Evolutionary conservation across 225 moss, liverwort and hornwort genomes (phyloP), one percentile per base, ranked within the genome.

Genomic region (Bryum argenteum): DNA sequence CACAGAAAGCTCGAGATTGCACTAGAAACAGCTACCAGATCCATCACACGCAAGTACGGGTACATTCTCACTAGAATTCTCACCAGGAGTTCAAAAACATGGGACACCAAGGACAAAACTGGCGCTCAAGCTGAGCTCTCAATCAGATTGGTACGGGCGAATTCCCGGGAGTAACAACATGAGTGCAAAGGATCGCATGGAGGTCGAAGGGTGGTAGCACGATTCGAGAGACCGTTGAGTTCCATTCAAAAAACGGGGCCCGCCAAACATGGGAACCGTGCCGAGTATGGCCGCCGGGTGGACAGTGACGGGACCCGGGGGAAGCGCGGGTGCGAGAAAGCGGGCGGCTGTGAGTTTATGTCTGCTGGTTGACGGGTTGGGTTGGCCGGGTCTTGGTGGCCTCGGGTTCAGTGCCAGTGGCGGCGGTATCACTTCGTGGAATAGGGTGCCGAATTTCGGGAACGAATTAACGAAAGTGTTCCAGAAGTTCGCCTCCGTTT

Each of bases 141-240:
- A 0, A 28, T 20, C 58, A 16, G 10, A 57, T 45, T 20, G 15
- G 17, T 16, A 11, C 1, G 37, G 13, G 0, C 20, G 8, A 3
- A 43, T 19, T 54, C 23, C 18, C 0, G 17, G n/a, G 17, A 24
- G 51, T 9, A 16, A 4, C 22, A 11, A 23, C 39, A 51, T 50
- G 8, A 11, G 60, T 5, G n/a, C 58, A 3, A 6, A 23, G 1
- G 64, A 39, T 33, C 7, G 50, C 10, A 37, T 22, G 61, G 39
- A 71, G 16, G 71, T 42, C n/a, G 40, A 53, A 41, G 53, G 4
- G 52, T 50, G 4, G 52, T 50, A 50, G 33, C 41, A 13, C 40
- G 51, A 67, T 67, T 41, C 7, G 61, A 54, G 69, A 33, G 75
- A 69, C 75, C 75, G 75, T 76, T 76, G 75, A 17, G 75, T 39